Conservation (phyloP, 495 filamentous ascomycete genomes). For the Hyaloscypha bicolor region DNA sequence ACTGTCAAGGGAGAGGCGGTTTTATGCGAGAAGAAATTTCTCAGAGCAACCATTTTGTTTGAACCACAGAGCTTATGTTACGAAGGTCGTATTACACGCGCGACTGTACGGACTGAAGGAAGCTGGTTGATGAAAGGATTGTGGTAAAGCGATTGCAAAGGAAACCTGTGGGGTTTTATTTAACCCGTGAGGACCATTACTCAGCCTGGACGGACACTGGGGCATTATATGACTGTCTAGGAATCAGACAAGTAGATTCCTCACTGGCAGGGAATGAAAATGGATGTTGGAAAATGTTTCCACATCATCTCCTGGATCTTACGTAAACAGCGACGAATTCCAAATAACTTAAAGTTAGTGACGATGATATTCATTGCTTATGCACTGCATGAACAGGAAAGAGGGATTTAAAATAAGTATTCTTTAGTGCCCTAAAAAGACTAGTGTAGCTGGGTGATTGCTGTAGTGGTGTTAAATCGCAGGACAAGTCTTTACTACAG, state of each 20-base stretch:
- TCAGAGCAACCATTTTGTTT: conserved; percentile 11
- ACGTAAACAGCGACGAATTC: conserved; percentile 10
- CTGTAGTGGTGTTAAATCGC: no score
- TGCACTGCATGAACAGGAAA: background rate
- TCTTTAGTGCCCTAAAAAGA: conserved; percentile 5
- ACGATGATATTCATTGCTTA: conserved; percentile 3
- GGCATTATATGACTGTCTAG: conserved; percentile 7
- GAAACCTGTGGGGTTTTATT: conserved; percentile 4
- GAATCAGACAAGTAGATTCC: conserved; percentile 11
- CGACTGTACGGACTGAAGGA: conserved; percentile 1
- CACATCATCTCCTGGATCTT: conserved; percentile 7
- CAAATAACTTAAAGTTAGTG: conserved; percentile 1
- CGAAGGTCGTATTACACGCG: conserved; percentile 6
- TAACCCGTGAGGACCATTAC: background rate
- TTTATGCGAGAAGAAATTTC: conserved; percentile 6
- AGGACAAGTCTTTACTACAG: no score
- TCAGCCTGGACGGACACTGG: background rate
- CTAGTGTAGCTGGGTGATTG: conserved; percentile 1
- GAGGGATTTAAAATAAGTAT: conserved; percentile 6
- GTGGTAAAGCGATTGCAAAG: conserved; percentile 11
- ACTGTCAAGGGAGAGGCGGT: conserved; percentile 6
- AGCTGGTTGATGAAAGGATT: conserved; percentile 5
- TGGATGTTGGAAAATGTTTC: conserved; percentile 9
- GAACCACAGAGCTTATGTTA: conserved; percentile 5
- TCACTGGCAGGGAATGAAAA: conserved; percentile 7